These are phyloP conservation scores for Boletus edulis DNA, from an alignment of 768 basidiomycete species.

Conservation along the genomic window DNA sequence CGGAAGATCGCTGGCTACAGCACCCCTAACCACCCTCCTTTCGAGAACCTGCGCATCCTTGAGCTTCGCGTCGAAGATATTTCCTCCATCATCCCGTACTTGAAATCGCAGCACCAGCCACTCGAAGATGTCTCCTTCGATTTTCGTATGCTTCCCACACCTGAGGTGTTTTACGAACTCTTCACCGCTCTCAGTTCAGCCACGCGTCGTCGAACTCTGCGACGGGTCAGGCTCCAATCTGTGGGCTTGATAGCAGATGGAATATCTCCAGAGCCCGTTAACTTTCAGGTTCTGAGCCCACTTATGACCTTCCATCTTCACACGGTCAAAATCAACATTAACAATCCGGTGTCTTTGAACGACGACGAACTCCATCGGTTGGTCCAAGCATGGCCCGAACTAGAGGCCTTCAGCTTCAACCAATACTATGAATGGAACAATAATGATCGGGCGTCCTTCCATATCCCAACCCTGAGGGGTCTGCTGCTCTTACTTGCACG, in stretches of 20 bases:
- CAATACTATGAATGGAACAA: background rate
- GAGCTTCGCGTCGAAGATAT: background rate
- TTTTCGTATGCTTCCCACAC: background rate
- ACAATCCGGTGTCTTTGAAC: background rate
- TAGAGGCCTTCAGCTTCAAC: slow-evolving; percentile 1
- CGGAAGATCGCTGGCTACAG: background rate
- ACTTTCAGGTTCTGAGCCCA: slow-evolving; percentile 1
- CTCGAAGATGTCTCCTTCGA: slow-evolving; percentile 2
- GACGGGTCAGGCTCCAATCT: background rate
- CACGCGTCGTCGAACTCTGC: background rate
- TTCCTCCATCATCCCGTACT: slow-evolving; percentile 2
- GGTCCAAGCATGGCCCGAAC: background rate
- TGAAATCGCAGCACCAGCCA: slow-evolving; percentile 4
- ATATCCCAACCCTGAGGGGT: slow-evolving; percentile 1
- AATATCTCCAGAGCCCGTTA: background rate
- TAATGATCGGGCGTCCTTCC: background rate
- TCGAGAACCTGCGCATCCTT: slow-evolving; percentile 8
- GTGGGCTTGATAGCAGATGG: too few relatives aligned
- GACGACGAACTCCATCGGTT: background rate
- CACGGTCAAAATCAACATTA: background rate
- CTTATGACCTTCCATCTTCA: slow-evolving; percentile 1
- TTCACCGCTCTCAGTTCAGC: background rate
- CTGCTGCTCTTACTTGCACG: slow-evolving; percentile 1
- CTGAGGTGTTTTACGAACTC: slow-evolving; percentile 2
- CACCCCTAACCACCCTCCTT: background rate